phyloP scores from a whole-genome alignment of 2,329 filamentous ascomycete species.

The Penicillium verrucosum region DNA sequence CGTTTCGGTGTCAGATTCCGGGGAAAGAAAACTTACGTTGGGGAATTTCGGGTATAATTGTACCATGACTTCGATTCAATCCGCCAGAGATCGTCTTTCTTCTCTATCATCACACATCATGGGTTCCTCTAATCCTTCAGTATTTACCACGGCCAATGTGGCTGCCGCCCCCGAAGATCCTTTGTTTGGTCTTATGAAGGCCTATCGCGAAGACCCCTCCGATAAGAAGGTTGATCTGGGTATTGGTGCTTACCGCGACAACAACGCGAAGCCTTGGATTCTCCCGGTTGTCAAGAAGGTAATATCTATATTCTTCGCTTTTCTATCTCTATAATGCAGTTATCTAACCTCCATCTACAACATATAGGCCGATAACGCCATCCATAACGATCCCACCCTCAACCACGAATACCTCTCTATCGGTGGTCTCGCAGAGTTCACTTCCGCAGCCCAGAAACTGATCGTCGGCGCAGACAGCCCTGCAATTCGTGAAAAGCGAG shows the following conservation, averaged over 20 bases:
- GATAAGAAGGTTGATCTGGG: slow-evolving; percentile 89
- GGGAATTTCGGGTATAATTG: background rate
- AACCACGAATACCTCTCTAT: slow-evolving; percentile 99
- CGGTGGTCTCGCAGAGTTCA: slow-evolving; percentile 81
- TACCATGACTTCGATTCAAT: slow-evolving; percentile 22
- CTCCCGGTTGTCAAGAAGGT: slow-evolving; percentile 96
- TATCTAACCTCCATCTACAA: slow-evolving; percentile 1
- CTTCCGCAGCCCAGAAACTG: slow-evolving; percentile 83
- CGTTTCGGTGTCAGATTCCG: slow-evolving; percentile 27
- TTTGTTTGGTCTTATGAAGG: slow-evolving; percentile 87
- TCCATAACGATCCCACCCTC: slow-evolving; percentile 81
- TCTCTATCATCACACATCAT: slow-evolving; percentile 57
- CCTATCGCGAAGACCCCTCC: slow-evolving; percentile 73
- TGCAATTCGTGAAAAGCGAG: slow-evolving; percentile 78
- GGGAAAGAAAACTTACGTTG: slow-evolving; percentile 10
- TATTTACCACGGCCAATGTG: slow-evolving; percentile 72
- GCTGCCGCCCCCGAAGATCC: slow-evolving; percentile 92
- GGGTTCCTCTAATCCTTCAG: slow-evolving; percentile 59
- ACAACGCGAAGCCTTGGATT: slow-evolving; percentile 96
- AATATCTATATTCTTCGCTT: background rate
- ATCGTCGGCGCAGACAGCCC: slow-evolving; percentile 77
- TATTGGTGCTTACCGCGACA: slow-evolving; percentile 90
- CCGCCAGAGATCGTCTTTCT: slow-evolving; percentile 32
- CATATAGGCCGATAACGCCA: slow-evolving; percentile 77
- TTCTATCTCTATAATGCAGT: background rate